Evolutionary conservation across 768 basidiomycete genomes (phyloP), one percentile per base, ranked within the genome.

Genomic region (Asterophora lycoperdoides): DNA sequence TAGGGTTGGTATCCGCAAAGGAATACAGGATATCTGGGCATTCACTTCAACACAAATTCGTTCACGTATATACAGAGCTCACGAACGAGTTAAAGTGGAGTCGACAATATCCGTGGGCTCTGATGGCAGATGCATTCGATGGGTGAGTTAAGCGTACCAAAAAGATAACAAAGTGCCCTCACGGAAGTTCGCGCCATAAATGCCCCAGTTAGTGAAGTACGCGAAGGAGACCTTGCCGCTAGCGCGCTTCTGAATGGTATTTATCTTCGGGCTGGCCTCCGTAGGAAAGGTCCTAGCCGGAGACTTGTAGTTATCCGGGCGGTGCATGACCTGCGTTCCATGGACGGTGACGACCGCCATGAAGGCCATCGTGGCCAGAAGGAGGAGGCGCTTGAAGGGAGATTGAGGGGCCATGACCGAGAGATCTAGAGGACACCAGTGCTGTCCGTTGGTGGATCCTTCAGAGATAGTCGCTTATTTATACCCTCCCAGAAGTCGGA

Each of bases 1-100:
- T 68, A 6, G 81, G 62, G 46, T 79, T 75, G 32, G 83, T 77
- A 63, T 91, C 87, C 39, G 85, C 89, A 60, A 93, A 93, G 2
- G 87, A 76, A 56, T 91, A 91, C 14, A 89, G 67, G 57, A 91
- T 79, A 51, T 78, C 76, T 77, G 36, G n/a, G 41, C 14, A 40
- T 44, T 30, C 20, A 43, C 36, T 8, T 14, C 44, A 23, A 41
- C 30, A 18, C 8, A 6, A 15, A 33, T 8, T 17, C 29, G 30
- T 10, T 17, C 40, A 33, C 23, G 23, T n/a, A n/a, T n/a, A n/a
- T n/a, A n/a, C 6, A n/a, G 20, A 36, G n/a, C 29, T 26, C 8
- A 64, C 72, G 47, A 57, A 70, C 88, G 88, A 5, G 87, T 89
- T 54, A 93, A 70, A 33, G 75, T 69, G 3, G 69, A 65, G 8